A percentile compares a stretch with the other conserved stretches of the same genome.
Evolutionary conservation across 805 yeast genomes (phyloP).

Genomic region (Brettanomyces nanus): DNA sequence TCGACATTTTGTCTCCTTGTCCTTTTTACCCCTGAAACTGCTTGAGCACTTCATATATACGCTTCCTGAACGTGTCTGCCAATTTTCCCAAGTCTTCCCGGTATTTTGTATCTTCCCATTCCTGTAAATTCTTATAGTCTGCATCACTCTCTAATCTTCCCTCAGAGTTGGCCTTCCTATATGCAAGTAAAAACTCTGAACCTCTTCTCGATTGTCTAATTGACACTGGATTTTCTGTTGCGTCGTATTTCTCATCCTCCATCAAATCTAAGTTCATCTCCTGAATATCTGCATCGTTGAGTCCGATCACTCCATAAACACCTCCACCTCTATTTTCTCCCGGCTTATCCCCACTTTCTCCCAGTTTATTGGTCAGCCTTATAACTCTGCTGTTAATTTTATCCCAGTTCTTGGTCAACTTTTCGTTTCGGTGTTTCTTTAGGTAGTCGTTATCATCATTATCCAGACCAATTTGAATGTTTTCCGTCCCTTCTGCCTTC

Average conservation of each 20-base stretch:
- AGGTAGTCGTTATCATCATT: slow-evolving; percentile 16
- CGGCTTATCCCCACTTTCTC: slow-evolving; percentile 13
- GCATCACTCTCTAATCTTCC: slow-evolving; percentile 11
- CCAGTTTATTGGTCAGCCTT: slow-evolving; percentile 10
- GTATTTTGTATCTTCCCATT: slow-evolving; percentile 15
- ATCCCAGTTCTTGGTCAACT: slow-evolving; percentile 35
- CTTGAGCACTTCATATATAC: neutral
- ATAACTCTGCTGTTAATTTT: slow-evolving; percentile 28
- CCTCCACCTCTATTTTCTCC: slow-evolving; percentile 7
- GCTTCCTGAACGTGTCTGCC: slow-evolving; percentile 11
- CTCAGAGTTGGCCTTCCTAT: slow-evolving; percentile 7
- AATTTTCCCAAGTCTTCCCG: slow-evolving; percentile 12
- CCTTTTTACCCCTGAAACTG: too few relatives aligned
- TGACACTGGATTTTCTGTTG: slow-evolving; percentile 6
- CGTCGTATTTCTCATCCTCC: slow-evolving; percentile 9
- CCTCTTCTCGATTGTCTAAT: slow-evolving; percentile 1
- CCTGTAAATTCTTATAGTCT: slow-evolving; percentile 14
- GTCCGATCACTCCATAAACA: slow-evolving; percentile 25
- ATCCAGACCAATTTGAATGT: neutral
- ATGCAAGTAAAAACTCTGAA: slow-evolving; percentile 9
- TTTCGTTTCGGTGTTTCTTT: slow-evolving; percentile 17
- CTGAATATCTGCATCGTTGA: slow-evolving; percentile 31
- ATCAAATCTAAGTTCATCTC: slow-evolving; percentile 33
- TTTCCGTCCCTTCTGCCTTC: neutral
- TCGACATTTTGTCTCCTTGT: too few relatives aligned